These are phyloP conservation scores for Lycium ferocissimum DNA, from an alignment of 257 asterid species.

Conservation along the genomic window DNA sequence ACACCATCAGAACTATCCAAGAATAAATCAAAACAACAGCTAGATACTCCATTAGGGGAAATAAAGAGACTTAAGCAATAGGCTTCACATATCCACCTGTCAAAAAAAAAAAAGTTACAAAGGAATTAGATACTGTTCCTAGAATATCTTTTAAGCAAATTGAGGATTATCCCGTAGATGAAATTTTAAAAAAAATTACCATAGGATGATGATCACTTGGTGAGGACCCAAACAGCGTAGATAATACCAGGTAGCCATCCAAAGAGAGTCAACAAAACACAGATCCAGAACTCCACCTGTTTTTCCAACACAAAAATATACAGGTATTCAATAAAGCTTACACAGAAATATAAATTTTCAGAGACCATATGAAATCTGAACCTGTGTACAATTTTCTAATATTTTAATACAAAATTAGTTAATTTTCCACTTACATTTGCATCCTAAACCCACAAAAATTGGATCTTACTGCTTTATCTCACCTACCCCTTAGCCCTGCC, in stretches of 20 bases:
- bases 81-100: constrained; percentile 20
- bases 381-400: neutral
- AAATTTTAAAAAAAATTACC: neutral
- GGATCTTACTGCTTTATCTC: neutral
- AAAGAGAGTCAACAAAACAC: constrained; percentile 36
- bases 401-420: neutral
- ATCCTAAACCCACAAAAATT: neutral
- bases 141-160: neutral
- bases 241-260: constrained; percentile 43
- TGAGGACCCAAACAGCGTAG: constrained; percentile 40
- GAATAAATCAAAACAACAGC: neutral
- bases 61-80: neutral
- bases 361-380: neutral
- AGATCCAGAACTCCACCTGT: constrained; percentile 45
- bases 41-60: neutral
- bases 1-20: neutral
- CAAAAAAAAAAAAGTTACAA: neutral
- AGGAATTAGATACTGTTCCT: neutral
- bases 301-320: neutral
- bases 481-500: neutral
- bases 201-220: constrained; percentile 26
- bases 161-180: neutral
- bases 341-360: neutral
- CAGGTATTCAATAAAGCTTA: neutral
- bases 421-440: neutral